Evolutionary conservation across 331 rosid species (phyloP).

Genomic region (Quercus phellos): DNA sequence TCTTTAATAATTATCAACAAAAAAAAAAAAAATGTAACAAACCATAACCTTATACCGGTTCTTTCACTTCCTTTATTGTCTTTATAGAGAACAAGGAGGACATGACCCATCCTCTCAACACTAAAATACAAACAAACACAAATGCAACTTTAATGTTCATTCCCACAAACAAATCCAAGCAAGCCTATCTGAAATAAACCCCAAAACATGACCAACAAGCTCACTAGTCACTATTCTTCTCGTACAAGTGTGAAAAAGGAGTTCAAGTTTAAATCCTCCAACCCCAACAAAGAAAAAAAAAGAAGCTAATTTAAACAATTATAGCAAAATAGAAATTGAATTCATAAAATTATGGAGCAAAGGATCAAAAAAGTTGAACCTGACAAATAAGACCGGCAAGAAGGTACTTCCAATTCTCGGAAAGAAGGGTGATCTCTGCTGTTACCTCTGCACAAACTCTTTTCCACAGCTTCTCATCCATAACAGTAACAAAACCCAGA

Average conservation of each 20-base stretch:
- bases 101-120: neutral
- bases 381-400: constrained; percentile 79
- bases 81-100: neutral
- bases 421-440: constrained; percentile 77
- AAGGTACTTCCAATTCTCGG: constrained; percentile 82
- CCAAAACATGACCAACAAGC: constrained; percentile 15
- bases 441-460: constrained; percentile 73
- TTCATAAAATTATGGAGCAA: neutral
- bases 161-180: constrained; percentile 14
- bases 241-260: constrained; percentile 6
- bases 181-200: constrained; percentile 23
- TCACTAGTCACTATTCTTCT: constrained; percentile 4
- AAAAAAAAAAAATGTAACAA: neutral
- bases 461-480: constrained; percentile 74
- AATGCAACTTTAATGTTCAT: neutral
- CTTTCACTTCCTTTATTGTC: neutral
- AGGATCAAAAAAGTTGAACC: constrained; percentile 37
- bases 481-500: neutral
- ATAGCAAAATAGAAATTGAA: constrained; percentile 9
- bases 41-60: constrained; percentile 26
- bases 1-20: constrained; percentile 9
- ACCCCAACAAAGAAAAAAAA: too few species aligned
- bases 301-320: too few species aligned
- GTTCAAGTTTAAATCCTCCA: too few species aligned
- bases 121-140: neutral